Conservation (phyloP, 306 rosid genomes). For the Styphnolobium japonicum region DNA sequence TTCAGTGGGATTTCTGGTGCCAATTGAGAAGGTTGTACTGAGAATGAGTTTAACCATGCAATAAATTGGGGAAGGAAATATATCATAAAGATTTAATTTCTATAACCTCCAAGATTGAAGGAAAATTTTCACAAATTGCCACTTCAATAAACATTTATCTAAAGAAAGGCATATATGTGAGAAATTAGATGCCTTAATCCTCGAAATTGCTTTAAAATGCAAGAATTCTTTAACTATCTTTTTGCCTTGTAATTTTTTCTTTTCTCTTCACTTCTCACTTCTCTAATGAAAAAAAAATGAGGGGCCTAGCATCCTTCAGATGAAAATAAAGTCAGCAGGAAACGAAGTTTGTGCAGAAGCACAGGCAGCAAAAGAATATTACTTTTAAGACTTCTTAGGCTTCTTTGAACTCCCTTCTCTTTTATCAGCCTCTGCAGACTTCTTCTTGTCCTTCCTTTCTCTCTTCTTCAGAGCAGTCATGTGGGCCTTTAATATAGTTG, state of each 20-base stretch:
- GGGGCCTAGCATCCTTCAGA: not conserved
- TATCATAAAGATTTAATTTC: constrained; percentile 4
- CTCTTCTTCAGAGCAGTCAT: constrained; percentile 97
- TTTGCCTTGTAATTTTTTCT: not conserved
- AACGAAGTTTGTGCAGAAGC: constrained; percentile 18
- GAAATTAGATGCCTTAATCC: constrained; percentile 1
- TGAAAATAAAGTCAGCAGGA: constrained; percentile 15
- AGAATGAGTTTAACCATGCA: not conserved
- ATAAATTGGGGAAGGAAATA: not conserved
- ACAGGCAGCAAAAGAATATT: not conserved
- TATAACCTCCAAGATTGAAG: not conserved
- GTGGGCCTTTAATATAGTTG: constrained; percentile 91
- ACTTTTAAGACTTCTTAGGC: constrained; percentile 35
- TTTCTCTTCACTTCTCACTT: not conserved
- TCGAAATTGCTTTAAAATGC: constrained; percentile 23
- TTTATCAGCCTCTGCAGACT: constrained; percentile 63
- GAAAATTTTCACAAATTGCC: constrained; percentile 7
- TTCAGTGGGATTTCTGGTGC: not conserved
- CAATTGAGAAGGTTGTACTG: not conserved
- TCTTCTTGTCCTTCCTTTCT: constrained; percentile 95
- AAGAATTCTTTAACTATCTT: constrained; percentile 13
- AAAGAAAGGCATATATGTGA: not conserved
- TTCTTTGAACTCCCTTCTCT: constrained; percentile 52
- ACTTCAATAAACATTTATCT: constrained; percentile 13
- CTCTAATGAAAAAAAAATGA: not conserved